phyloP scores from a whole-genome alignment of 495 filamentous ascomycete species.

The Daldinia childiae region DNA sequence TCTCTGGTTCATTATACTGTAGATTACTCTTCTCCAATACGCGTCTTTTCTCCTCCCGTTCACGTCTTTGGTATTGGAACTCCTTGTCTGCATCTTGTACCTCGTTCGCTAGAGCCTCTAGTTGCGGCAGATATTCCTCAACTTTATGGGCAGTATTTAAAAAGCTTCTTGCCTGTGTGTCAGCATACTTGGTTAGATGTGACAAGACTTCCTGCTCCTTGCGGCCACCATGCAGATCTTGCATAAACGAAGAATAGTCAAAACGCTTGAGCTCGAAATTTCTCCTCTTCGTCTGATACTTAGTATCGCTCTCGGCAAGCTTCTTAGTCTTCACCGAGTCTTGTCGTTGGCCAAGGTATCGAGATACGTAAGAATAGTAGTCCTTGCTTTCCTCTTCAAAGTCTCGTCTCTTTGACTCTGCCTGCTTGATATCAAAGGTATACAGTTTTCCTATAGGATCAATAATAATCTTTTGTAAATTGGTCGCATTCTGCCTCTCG shows the following conservation, averaged over 20 bases:
- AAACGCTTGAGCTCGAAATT: slow-evolving; percentile 98
- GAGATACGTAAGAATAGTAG: slow-evolving; percentile 93
- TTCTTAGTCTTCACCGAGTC: slow-evolving; percentile 98
- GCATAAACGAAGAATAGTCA: slow-evolving; percentile 99
- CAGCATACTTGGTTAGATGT: slow-evolving; percentile 93
- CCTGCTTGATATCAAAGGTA: slow-evolving; percentile 95
- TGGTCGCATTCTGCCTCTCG: slow-evolving; percentile 81
- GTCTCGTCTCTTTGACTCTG: slow-evolving; percentile 94
- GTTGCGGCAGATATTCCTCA: slow-evolving; percentile 85
- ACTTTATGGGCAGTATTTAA: slow-evolving; percentile 85
- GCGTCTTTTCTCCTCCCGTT: slow-evolving; percentile 91
- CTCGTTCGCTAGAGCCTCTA: slow-evolving; percentile 90
- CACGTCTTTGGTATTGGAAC: slow-evolving; percentile 90
- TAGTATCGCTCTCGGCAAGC: slow-evolving; percentile 89
- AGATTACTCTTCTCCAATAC: slow-evolving; percentile 89
- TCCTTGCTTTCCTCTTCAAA: slow-evolving; percentile 99
- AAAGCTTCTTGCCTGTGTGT: slow-evolving; percentile 86
- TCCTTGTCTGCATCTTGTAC: slow-evolving; percentile 94
- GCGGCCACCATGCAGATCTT: slow-evolving; percentile 94
- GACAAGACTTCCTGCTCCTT: slow-evolving; percentile 98
- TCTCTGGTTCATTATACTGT: slow-evolving; percentile 78
- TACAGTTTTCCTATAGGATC: slow-evolving; percentile 93
- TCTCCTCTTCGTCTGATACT: slow-evolving; percentile 92
- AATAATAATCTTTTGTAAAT: slow-evolving; percentile 91
- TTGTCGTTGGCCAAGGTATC: slow-evolving; percentile 93